These are phyloP conservation scores for Russula ochroleuca DNA, from an alignment of 768 basidiomycete species.

Conservation along the genomic window DNA sequence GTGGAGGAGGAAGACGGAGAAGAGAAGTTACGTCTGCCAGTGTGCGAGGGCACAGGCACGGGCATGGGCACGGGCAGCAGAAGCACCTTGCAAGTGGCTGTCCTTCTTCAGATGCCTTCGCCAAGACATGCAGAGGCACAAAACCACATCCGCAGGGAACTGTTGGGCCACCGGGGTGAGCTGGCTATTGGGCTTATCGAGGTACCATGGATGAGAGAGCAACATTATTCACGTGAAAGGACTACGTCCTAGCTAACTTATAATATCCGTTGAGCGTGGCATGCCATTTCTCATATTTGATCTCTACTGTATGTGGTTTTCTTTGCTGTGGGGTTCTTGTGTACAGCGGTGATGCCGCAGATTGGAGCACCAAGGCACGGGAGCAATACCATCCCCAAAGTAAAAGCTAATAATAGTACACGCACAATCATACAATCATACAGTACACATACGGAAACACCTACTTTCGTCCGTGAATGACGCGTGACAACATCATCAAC, in stretches of 20 bases:
- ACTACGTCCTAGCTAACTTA: not conserved
- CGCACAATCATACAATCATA: not conserved
- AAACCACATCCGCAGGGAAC: not conserved
- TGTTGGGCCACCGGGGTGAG: not conserved
- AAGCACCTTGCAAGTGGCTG: slow-evolving; percentile 17
- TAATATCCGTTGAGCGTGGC: too few species aligned
- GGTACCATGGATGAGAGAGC: slow-evolving; percentile 12
- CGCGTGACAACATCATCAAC: not conserved
- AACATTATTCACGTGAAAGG: not conserved
- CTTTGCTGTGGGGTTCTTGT: not conserved
- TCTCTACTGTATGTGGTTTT: not conserved
- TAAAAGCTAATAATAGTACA: not conserved
- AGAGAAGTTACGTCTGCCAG: too few species aligned
- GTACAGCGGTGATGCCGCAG: not conserved
- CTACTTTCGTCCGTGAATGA: not conserved
- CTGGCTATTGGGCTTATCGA: slow-evolving; percentile 19
- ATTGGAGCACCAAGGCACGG: not conserved
- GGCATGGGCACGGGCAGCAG: not conserved
- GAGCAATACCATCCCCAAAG: not conserved
- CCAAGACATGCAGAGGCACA: not conserved
- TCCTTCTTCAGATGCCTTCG: slow-evolving; percentile 28
- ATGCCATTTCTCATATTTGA: not conserved
- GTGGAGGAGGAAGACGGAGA: not conserved
- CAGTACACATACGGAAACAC: too few species aligned
- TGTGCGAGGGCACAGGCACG: not conserved